A percentile compares a stretch with the other conserved stretches of the same genome.
Evolutionary conservation across 1,284 basidiomycete species (phyloP).

Genomic region (Austroboletus novae-zelandiae): DNA sequence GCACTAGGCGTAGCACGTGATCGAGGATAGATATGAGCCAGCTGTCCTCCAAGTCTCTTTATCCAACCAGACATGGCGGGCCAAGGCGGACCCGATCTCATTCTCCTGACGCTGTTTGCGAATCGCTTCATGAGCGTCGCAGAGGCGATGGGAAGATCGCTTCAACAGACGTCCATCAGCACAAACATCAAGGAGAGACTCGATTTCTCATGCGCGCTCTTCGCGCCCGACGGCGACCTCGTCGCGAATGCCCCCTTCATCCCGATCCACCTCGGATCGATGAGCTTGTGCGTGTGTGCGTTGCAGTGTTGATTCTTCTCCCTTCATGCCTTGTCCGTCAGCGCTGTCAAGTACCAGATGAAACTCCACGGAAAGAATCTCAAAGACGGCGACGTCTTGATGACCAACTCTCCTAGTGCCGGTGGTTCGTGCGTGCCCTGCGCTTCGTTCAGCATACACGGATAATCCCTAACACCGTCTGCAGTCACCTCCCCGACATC

Average conservation of each 20-base stretch:
- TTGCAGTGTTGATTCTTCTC: too few species aligned
- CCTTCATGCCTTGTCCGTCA: constrained; percentile 26
- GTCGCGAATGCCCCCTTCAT: constrained; percentile 91
- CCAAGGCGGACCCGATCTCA: constrained; percentile 64
- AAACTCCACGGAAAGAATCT: constrained; percentile 63
- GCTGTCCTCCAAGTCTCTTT: background rate
- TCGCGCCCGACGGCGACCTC: constrained; percentile 86
- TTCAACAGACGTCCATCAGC: constrained; percentile 88
- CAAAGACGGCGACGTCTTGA: constrained; percentile 85
- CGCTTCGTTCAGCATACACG: background rate
- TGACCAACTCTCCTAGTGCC: constrained; percentile 88
- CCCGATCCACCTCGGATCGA: constrained; percentile 76
- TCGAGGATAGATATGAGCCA: background rate
- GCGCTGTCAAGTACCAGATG: constrained; percentile 90
- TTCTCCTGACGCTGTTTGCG: constrained; percentile 85
- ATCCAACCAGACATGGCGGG: constrained; percentile 14
- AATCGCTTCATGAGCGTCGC: constrained; percentile 93
- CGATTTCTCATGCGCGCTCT: constrained; percentile 89
- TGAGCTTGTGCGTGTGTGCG: constrained; percentile 68
- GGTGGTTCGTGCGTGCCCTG: constrained; percentile 71
- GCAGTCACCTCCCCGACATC: constrained; percentile 78
- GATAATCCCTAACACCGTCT: background rate
- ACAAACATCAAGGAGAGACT: constrained; percentile 90
- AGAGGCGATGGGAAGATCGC: constrained; percentile 88
- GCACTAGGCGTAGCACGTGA: constrained; percentile 8